These are phyloP conservation scores for Dionaea muscipula DNA, from an alignment of 179 eudicot genomes.

Conservation along the genomic window DNA sequence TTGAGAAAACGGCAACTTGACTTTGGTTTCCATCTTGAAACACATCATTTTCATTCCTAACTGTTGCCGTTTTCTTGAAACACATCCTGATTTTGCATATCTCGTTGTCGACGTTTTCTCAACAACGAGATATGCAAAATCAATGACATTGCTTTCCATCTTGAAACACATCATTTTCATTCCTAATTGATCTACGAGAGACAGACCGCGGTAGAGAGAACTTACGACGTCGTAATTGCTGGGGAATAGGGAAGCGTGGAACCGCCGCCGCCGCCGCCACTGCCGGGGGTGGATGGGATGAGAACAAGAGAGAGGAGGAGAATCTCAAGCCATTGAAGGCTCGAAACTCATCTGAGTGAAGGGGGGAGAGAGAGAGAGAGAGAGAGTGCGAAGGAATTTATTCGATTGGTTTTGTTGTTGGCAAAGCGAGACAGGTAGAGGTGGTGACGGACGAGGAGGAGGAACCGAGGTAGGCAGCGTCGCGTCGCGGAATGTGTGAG, in stretches of 20 bases:
- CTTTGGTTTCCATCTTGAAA: neutral
- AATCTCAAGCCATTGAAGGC: conserved; percentile 14
- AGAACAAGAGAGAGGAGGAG: neutral
- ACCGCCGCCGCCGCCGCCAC: neutral
- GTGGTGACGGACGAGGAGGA: neutral
- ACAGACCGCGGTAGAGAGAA: neutral
- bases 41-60: neutral
- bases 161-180: neutral
- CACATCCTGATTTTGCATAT: too few relatives aligned
- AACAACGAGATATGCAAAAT: too few relatives aligned
- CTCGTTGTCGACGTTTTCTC: too few relatives aligned
- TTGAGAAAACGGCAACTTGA: too few relatives aligned
- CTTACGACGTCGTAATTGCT: neutral
- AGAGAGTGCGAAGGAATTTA: too few relatives aligned
- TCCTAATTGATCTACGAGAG: neutral
- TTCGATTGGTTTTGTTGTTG: too few relatives aligned
- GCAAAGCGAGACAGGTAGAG: too few relatives aligned
- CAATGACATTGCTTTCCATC: neutral
- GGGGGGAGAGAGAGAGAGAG: neutral
- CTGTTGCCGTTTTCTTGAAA: too few relatives aligned
- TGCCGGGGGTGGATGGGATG: too few relatives aligned
- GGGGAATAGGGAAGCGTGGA: neutral
- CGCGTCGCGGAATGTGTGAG: neutral
- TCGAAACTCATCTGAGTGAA: conserved; percentile 1
- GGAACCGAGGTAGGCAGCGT: too few relatives aligned